Evolutionary conservation across 1,284 basidiomycete species (phyloP), one percentile per base, ranked within the genome.

Genomic region (Ustilago esculenta): DNA sequence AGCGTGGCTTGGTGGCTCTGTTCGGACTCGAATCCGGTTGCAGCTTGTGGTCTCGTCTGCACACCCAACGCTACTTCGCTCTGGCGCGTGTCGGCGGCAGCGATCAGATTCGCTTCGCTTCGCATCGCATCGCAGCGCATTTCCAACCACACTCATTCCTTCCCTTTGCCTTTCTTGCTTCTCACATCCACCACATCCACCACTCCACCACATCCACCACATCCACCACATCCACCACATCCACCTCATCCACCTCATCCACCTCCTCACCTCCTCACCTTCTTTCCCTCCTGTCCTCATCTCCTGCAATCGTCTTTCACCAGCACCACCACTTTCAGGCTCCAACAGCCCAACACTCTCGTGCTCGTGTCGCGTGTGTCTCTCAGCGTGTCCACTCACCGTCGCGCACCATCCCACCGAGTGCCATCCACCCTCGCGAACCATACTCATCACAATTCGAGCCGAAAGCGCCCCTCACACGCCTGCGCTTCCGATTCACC

Each of bases 341-440:
- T 39, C 36, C 43, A 27, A 17, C 40, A n/a, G n/a, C n/a, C n/a
- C n/a, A n/a, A 58, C 47, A 39, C n/a, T 18, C 14, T 18, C 30
- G 14, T 29, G 6, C 12, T 36, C 18, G 21, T 25, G 33, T 35
- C 33, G 45, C 41, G 40, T 37, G 41, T 34, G 34, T 39, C 40
- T 25, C n/a, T 14, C n/a, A n/a, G n/a, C n/a, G n/a, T n/a, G n/a
- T n/a, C n/a, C n/a, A n/a, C n/a, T 35, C 6, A 23, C 12, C 20
- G 41, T 29, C 37, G 37, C 47, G 21, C 45, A 40, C 29, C 36
- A 21, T 27, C 23, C 23, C 5, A 21, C 17, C 15, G 21, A 47
- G 35, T 36, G 30, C 42, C 55, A 58, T 51, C 44, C 44, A 55
- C 51, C 42, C 17, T n/a, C 30, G 11, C 25, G 32, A 18, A 4